Conservation (phyloP, 192 early-diverging fungal species). For the Linnemannia elongata region DNA sequence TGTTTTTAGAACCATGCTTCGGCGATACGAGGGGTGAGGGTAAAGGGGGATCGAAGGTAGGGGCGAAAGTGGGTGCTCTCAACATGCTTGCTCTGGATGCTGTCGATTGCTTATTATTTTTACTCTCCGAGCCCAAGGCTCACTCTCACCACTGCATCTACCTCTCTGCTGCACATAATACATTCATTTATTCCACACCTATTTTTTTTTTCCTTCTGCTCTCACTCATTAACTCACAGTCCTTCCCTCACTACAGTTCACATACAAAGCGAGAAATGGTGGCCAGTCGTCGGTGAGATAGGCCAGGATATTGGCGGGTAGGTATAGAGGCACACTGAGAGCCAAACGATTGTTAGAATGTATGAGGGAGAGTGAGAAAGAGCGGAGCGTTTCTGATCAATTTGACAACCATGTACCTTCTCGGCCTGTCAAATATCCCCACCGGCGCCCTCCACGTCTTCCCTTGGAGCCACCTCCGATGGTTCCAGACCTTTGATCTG, state of each 20-base stretch:
- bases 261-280: neutral
- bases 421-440: neutral
- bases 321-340: neutral
- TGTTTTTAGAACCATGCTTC: no score
- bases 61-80: neutral
- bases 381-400: conserved; percentile 3
- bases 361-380: neutral
- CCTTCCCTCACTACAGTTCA: neutral
- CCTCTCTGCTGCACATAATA: no score
- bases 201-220: neutral
- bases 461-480: neutral
- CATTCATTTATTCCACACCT: no score
- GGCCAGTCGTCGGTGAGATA: neutral
- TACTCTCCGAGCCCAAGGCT: conserved; percentile 4
- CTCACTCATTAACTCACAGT: no score
- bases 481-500: neutral
- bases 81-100: neutral
- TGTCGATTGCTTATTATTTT: neutral
- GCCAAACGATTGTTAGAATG: neutral
- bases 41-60: no score
- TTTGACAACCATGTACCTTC: conserved; percentile 4
- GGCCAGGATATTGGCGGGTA: neutral
- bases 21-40: no score
- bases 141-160: neutral
- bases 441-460: neutral